Conservation (phyloP, 106 monocot genomes). For the Allium cepa region DNA sequence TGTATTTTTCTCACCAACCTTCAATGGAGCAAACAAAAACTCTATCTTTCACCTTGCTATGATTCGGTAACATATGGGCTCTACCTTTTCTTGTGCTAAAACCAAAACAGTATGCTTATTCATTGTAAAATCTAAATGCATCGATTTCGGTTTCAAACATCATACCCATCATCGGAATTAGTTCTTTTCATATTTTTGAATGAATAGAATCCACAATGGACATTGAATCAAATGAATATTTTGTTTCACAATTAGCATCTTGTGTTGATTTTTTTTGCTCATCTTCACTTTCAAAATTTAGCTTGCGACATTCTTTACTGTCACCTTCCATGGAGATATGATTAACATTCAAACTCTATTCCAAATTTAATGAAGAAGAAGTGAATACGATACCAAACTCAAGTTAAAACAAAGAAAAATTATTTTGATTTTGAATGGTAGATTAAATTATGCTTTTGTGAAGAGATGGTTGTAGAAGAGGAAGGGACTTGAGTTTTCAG, state of each 20-base stretch:
- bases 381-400: too few species aligned
- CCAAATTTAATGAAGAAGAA: too few species aligned
- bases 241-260: not conserved
- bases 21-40: conserved; percentile 13
- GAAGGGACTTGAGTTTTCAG: too few species aligned
- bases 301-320: not conserved
- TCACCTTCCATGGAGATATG: too few species aligned
- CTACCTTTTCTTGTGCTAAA: conserved; percentile 9
- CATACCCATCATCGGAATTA: conserved; percentile 10
- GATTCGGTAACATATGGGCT: not conserved
- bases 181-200: not conserved
- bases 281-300: not conserved
- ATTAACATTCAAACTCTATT: too few species aligned
- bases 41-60: conserved; percentile 3
- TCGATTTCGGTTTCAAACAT: conserved; percentile 14
- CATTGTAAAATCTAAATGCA: conserved; percentile 13
- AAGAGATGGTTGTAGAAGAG: too few species aligned
- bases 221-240: not conserved
- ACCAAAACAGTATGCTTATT: conserved; percentile 11
- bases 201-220: not conserved
- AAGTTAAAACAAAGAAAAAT: too few species aligned
- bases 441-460: too few species aligned
- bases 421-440: too few species aligned
- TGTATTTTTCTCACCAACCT: conserved; percentile 13
- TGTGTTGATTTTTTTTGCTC: not conserved